phyloP scores from a whole-genome alignment of 2,329 filamentous ascomycete species.

The Aspergillus sp. region DNA sequence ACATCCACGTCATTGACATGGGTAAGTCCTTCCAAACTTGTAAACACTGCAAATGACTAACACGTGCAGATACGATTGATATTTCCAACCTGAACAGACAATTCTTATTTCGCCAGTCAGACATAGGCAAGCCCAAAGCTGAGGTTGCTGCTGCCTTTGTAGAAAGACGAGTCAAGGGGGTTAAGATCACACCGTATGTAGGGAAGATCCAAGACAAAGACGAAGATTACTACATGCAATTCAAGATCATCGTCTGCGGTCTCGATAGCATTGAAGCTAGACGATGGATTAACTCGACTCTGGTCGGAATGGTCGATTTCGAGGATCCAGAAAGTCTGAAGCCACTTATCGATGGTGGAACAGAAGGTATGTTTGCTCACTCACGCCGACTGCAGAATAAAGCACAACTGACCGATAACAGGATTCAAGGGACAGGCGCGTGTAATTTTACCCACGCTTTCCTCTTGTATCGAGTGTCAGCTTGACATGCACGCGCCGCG shows the following conservation, averaged over 20 bases:
- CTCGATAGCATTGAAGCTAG: constrained; percentile 95
- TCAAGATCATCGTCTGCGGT: constrained; percentile 89
- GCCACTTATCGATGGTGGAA: constrained; percentile 93
- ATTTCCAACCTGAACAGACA: constrained; percentile 97
- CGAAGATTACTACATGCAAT: constrained; percentile 95
- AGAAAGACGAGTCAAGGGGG: constrained; percentile 82
- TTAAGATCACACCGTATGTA: constrained; percentile 91
- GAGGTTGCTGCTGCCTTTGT: constrained; percentile 91
- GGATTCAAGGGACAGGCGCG: constrained; percentile 96
- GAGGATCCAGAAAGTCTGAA: constrained; percentile 84
- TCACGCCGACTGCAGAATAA: neutral
- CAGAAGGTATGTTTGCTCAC: constrained; percentile 63
- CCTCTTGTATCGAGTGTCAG: constrained; percentile 96
- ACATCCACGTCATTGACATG: constrained; percentile 99
- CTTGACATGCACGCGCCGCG: constrained; percentile 98
- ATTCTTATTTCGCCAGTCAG: constrained; percentile 87
- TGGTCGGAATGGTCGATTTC: constrained; percentile 85
- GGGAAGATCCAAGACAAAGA: constrained; percentile 96
- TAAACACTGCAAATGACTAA: constrained; percentile 17
- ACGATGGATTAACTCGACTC: constrained; percentile 96
- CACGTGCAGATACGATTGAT: constrained; percentile 83
- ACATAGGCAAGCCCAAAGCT: constrained; percentile 92
- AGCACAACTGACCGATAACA: constrained; percentile 34
- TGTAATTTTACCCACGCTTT: constrained; percentile 88
- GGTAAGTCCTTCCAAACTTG: constrained; percentile 52